A percentile compares a stretch with the other conserved stretches of the same genome.
Conservation (phyloP, 305 asterid genomes). For the Solanum hybrid region DNA sequence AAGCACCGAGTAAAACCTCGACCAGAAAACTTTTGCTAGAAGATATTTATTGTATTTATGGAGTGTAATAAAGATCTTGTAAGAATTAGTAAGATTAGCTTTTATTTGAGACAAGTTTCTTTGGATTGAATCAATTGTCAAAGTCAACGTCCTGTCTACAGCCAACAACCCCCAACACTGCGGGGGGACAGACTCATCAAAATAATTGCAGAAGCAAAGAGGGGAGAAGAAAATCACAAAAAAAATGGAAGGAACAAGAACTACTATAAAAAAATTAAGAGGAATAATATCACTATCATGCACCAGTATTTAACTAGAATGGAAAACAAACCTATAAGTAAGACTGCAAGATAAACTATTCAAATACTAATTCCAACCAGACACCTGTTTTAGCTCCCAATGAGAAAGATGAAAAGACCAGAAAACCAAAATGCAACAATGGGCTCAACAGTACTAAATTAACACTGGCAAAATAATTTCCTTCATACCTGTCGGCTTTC, state of each 20-base stretch:
- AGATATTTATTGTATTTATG: not conserved
- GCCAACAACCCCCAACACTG: not conserved
- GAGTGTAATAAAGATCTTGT: not conserved
- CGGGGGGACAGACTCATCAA: not conserved
- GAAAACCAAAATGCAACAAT: not conserved
- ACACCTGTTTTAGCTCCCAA: not conserved
- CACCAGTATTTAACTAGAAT: not conserved
- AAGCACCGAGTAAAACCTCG: not conserved
- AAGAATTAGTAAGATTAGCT: not conserved
- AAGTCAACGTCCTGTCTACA: not conserved
- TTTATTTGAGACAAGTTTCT: not conserved
- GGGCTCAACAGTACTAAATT: not conserved
- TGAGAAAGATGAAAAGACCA: not conserved
- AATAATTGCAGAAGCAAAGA: not conserved
- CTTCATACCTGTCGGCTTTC: slow-evolving; percentile 79
- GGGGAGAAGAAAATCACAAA: not conserved
- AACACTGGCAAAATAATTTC: not conserved
- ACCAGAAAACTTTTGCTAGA: not conserved
- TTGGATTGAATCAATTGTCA: not conserved
- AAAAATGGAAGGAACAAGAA: not conserved
- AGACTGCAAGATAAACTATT: not conserved
- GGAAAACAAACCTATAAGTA: not conserved
- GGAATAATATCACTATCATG: not conserved
- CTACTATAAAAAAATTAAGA: not conserved
- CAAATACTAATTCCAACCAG: not conserved